Evolutionary conservation across 2,329 filamentous ascomycete genomes (phyloP), one percentile per base, ranked within the genome.

Genomic region (Colletotrichum phormii): DNA sequence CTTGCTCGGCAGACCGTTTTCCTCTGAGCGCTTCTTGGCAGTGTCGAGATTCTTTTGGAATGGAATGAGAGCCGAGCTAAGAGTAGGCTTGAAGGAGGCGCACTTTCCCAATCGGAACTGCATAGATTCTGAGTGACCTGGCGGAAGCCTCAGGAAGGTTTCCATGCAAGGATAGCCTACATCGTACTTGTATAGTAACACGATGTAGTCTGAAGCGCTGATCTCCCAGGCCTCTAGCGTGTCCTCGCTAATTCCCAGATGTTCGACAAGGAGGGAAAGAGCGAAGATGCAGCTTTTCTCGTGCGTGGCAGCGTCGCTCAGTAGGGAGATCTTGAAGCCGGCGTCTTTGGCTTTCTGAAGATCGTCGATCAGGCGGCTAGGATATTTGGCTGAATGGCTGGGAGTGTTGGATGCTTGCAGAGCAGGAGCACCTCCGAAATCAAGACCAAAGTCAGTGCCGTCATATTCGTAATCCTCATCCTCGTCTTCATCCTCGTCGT

Each of bases 161-260:
- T 92, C 87, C 61, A 93, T 83, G 3, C 84, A 83, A 37, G 85
- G 86, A 80, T 97, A 97, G 0, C 84, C 86, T n/a, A 81, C 80
- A 0, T 86, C 82, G 75, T 93, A 93, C 46, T 88, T 88, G 55
- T 97, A 87, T 26, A 98, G 84, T 5, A 97, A 85, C 5, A 96
- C 88, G 51, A 97, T 81, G 77, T 96, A 95, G 42, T 95, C 92
- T 0, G 86, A 81, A 0, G 86, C 82, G 15, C 88, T 82, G 12
- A 98, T 80, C 72, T 92, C 88, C 95, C 95, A 98, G 1, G 95
- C 93, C 77, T 92, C 87, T 81, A 94, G 89, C 0, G 91, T 91
- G 77, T 95, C 93, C 49, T 92, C 87, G 0, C 94, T 92, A 13
- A 98, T 89, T 0, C 89, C 91, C 1, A 98, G 88, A 76, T 93